Base-by-base conservation (phyloP, 2,329 filamentous ascomycete species). In the Massarina eburnea region DNA sequence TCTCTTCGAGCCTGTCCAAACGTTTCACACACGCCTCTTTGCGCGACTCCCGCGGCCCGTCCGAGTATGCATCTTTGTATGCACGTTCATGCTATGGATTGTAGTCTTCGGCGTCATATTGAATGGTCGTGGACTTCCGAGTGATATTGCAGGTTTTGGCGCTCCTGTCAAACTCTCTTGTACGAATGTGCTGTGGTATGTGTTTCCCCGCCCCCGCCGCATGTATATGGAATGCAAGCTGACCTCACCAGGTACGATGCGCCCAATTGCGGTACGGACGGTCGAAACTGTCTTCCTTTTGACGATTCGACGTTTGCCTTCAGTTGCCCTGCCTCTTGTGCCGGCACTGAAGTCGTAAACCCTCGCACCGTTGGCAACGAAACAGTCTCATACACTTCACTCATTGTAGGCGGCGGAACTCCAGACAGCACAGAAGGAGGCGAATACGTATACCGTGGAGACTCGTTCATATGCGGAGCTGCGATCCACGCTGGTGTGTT, bases 371-470 rank as follows among this genome's bases (percentile, higher is more conserved):
- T 82, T 36, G 80, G 80, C 12, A 75, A 76, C 39, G 77, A 85
- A 56, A 81, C 85, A 54, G 73, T 88, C 40, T 74, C 80, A 36
- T 89, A 89, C 62, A 72, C 71, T 19, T 74, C 83, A 1, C 66
- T 89, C n/a, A 79, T 90, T 2, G 76, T 90, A 20, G 86, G 86
- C n/a, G 86, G 86, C 2, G 86, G 86, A 1, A 69, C 74, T 2
- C 24, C 51, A n/a, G 56, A 67, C 10, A 39, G 29, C 14, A 37
- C 50, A 2, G 50, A 50, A 27, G 51, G 39, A 15, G 39, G 54
- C 18, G 47, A 57, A 12, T 37, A 38, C 3, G 46, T 62, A 12
- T 71, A 71, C 30, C 62, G 68, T 8, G 67, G 63, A 12, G 68
- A 71, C 45, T 70, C 67, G 1, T 71, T 70, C 43, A 62, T 71